These are phyloP conservation scores for Alectoria sarmentosa DNA, from an alignment of 495 filamentous ascomycete genomes.

Conservation along the genomic window DNA sequence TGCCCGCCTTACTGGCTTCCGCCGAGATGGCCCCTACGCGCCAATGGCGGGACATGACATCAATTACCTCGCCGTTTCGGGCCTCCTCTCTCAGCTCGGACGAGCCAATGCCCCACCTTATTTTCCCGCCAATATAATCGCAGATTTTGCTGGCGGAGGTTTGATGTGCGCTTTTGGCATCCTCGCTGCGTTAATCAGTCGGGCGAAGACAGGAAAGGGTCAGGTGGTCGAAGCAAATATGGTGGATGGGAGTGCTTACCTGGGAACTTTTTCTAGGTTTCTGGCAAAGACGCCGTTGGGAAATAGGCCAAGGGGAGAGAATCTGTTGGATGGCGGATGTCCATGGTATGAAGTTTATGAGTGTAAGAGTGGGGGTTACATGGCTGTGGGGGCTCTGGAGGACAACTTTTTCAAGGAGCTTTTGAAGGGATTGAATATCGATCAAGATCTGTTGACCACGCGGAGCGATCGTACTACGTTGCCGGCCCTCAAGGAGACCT, in stretches of 20 bases:
- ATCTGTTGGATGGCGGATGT: constrained; percentile 74
- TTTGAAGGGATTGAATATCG: constrained; percentile 51
- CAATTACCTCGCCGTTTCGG: constrained; percentile 89
- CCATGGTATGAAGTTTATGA: constrained; percentile 87
- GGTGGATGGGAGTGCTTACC: constrained; percentile 79
- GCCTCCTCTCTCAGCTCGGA: constrained; percentile 70
- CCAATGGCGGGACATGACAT: constrained; percentile 96
- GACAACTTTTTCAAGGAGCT: constrained; percentile 71
- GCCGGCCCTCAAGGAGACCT: constrained; percentile 52
- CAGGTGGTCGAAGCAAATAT: constrained; percentile 94
- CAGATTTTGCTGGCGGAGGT: constrained; percentile 90
- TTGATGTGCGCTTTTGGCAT: constrained; percentile 55
- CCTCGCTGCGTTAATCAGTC: constrained; percentile 39
- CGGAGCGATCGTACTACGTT: constrained; percentile 54
- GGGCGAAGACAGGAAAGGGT: constrained; percentile 52
- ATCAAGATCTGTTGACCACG: constrained; percentile 44
- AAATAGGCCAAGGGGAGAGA: constrained; percentile 57
- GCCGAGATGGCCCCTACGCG: constrained; percentile 75
- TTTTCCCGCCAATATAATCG: constrained; percentile 76
- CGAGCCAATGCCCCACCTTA: constrained; percentile 59
- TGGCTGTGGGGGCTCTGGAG: constrained; percentile 89
- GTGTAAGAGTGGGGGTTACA: constrained; percentile 72
- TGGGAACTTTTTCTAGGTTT: constrained; percentile 70
- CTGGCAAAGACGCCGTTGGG: constrained; percentile 51
- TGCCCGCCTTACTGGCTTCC: constrained; percentile 81